These are phyloP conservation scores for Suhomyces atakaporum DNA, from an alignment of 1,139 yeast genomes.

Conservation along the genomic window DNA sequence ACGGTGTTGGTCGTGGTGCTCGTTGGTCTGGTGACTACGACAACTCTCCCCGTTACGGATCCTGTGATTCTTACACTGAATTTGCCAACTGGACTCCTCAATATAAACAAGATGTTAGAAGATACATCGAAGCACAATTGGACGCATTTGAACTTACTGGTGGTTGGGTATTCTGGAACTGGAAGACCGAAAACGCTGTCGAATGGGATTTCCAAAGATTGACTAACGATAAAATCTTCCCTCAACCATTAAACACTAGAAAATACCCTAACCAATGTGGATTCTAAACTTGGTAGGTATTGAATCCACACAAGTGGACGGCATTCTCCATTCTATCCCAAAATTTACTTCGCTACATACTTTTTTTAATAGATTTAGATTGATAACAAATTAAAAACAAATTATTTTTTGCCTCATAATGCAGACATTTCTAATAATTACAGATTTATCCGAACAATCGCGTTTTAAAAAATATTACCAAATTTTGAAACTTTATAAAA, in stretches of 20 bases:
- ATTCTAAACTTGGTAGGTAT: constrained; percentile 18
- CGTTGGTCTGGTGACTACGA: constrained; percentile 75
- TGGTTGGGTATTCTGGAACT: constrained; percentile 94
- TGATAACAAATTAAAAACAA: background rate
- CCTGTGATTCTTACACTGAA: constrained; percentile 63
- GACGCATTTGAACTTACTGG: constrained; percentile 70
- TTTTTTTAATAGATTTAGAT: constrained; percentile 1
- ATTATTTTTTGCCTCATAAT: too few species aligned
- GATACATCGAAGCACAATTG: constrained; percentile 83
- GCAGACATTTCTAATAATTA: background rate
- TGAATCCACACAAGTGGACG: background rate
- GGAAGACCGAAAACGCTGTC: constrained; percentile 79
- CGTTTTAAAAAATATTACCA: too few species aligned
- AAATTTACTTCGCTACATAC: constrained; percentile 8
- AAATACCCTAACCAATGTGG: constrained; percentile 70
- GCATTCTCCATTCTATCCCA: background rate
- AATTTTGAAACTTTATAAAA: too few species aligned
- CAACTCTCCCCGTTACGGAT: constrained; percentile 54
- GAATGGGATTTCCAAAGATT: constrained; percentile 85
- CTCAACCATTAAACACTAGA: constrained; percentile 71
- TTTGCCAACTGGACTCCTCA: constrained; percentile 60
- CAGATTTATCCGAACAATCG: background rate
- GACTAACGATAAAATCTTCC: constrained; percentile 64
- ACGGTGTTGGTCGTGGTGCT: constrained; percentile 88
- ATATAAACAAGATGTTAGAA: constrained; percentile 60